These are phyloP conservation scores for Scenedesmus sp. DNA, from an alignment of 163 green algal genomes.

Conservation along the genomic window DNA sequence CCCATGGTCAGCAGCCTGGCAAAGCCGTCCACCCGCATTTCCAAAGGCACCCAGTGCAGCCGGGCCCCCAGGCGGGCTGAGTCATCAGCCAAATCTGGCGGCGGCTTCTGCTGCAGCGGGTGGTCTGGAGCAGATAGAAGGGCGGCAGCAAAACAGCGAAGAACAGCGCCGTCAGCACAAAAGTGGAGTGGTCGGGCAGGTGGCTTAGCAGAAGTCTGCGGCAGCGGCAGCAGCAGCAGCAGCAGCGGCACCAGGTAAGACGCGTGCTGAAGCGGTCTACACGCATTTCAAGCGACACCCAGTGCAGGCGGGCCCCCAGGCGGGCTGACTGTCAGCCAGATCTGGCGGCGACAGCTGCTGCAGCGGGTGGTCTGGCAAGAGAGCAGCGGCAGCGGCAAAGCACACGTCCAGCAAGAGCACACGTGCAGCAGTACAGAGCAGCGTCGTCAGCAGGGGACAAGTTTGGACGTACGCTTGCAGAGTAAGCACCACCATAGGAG, in stretches of 20 bases:
- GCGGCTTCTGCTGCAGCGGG: background rate
- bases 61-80: background rate
- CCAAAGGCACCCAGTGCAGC: constrained; percentile 7
- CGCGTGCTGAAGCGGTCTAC: constrained; percentile 15
- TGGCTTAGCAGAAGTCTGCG: too few species aligned
- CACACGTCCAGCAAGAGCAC: too few species aligned
- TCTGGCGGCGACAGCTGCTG: background rate
- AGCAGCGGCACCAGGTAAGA: background rate
- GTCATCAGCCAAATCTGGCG: background rate
- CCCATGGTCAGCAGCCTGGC: background rate
- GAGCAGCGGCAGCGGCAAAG: too few species aligned
- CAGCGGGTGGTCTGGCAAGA: too few species aligned
- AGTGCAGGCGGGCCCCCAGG: background rate
- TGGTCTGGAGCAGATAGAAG: background rate
- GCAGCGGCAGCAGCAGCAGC: background rate
- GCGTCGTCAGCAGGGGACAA: too few species aligned
- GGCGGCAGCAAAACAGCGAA: background rate
- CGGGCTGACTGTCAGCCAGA: background rate
- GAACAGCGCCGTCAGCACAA: background rate
- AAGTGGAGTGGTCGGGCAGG: background rate
- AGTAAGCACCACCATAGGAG: too few species aligned
- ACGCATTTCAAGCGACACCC: background rate
- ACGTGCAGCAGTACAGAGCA: too few species aligned
- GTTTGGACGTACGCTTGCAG: too few species aligned
- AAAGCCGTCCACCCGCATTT: constrained; percentile 16